These are phyloP conservation scores for Cruciata laevipes DNA, from an alignment of 257 asterid genomes.

Conservation along the genomic window DNA sequence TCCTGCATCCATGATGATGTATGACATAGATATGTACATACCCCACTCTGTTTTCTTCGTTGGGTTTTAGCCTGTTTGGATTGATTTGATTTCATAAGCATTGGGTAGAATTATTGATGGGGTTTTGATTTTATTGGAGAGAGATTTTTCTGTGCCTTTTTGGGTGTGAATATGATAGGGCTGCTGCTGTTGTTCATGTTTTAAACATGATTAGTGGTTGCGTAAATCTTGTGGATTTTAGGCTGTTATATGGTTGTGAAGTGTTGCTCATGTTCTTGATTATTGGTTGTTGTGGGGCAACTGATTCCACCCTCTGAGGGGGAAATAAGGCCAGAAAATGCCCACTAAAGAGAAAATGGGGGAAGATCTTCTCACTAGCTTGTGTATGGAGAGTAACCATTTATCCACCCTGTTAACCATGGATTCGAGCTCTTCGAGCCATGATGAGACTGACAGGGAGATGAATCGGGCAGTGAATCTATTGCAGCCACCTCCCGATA, in stretches of 20 bases:
- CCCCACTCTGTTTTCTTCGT: neutral
- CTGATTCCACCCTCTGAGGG: constrained; percentile 8
- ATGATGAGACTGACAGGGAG: constrained; percentile 39
- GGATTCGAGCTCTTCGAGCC: constrained; percentile 38
- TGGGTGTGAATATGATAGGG: constrained; percentile 14
- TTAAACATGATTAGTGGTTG: neutral
- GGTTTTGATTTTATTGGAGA: no score
- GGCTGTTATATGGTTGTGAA: constrained; percentile 15
- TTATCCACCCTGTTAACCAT: constrained; percentile 41
- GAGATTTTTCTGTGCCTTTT: no score
- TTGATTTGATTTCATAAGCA: constrained; percentile 16
- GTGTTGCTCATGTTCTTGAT: constrained; percentile 15
- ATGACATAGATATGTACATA: neutral
- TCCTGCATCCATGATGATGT: constrained; percentile 1
- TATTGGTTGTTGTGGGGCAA: constrained; percentile 17
- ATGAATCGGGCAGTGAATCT: constrained; percentile 34
- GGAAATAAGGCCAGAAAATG: constrained; percentile 13
- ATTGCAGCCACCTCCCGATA: constrained; percentile 40
- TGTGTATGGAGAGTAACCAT: constrained; percentile 41
- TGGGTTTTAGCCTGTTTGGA: constrained; percentile 7
- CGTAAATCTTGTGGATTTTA: neutral
- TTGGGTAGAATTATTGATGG: neutral
- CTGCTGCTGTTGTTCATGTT: neutral
- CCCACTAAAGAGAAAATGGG: constrained; percentile 38
- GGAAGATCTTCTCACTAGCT: constrained; percentile 37